phyloP scores from a whole-genome alignment of 345 rosid genomes.

The Orychophragmus violaceus region DNA sequence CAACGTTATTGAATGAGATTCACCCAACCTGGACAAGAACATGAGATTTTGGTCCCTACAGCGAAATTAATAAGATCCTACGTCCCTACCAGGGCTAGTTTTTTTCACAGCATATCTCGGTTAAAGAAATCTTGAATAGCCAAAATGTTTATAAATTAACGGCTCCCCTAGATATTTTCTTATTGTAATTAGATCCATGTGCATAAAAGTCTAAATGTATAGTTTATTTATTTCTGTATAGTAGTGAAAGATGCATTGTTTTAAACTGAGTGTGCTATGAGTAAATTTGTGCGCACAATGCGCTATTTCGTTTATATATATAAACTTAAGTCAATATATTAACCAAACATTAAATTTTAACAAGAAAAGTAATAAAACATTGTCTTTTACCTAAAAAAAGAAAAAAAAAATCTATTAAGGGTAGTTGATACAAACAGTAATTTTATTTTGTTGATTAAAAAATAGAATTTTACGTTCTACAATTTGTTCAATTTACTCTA shows the following conservation, averaged over 20 bases:
- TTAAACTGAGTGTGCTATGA: background rate
- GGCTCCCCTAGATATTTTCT: background rate
- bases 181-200: background rate
- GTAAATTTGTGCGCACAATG: background rate
- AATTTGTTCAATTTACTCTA: background rate
- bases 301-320: background rate
- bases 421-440: background rate
- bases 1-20: slow-evolving; percentile 14
- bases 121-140: background rate
- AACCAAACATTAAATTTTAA: background rate
- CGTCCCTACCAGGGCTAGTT: slow-evolving; percentile 10
- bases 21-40: slow-evolving; percentile 25
- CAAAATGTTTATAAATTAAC: background rate
- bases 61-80: background rate
- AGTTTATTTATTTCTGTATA: background rate
- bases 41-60: slow-evolving; percentile 14
- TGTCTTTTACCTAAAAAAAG: background rate
- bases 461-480: background rate
- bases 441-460: background rate
- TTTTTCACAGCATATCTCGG: slow-evolving; percentile 2
- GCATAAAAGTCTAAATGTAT: background rate
- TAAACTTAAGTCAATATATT: background rate
- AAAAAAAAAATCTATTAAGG: background rate
- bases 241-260: background rate
- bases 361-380: background rate